These are phyloP conservation scores for Kalmanozyma brasiliensis DNA, from an alignment of 1,284 basidiomycete species.

Conservation along the genomic window DNA sequence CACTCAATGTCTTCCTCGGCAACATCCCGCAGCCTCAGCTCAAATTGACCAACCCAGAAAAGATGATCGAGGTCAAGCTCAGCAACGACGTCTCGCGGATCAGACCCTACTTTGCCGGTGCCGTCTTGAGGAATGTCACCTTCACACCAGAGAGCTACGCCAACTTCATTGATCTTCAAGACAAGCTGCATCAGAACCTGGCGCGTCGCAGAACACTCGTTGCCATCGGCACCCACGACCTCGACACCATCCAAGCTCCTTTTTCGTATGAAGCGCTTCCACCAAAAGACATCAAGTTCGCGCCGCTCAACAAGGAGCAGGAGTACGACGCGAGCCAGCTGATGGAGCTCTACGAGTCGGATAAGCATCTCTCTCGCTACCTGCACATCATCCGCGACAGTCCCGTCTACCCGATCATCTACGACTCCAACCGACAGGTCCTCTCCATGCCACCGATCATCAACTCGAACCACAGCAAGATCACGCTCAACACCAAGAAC, in stretches of 20 bases:
- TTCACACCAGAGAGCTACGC: slow-evolving; percentile 91
- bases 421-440: slow-evolving; percentile 85
- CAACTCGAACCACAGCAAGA: slow-evolving; percentile 80
- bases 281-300: slow-evolving; percentile 89
- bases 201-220: slow-evolving; percentile 90
- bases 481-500: slow-evolving; percentile 91
- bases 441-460: slow-evolving; percentile 95
- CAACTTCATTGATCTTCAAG: slow-evolving; percentile 95
- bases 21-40: slow-evolving; percentile 75
- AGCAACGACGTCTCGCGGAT: slow-evolving; percentile 71
- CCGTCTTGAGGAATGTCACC: slow-evolving; percentile 85
- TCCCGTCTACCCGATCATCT: slow-evolving; percentile 97
- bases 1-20: slow-evolving; percentile 85
- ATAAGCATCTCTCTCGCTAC: slow-evolving; percentile 89
- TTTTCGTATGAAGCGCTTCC: slow-evolving; percentile 91
- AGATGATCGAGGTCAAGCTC: slow-evolving; percentile 55
- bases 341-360: slow-evolving; percentile 76
- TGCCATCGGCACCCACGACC: slow-evolving; percentile 96
- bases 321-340: slow-evolving; percentile 69
- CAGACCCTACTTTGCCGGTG: slow-evolving; percentile 89
- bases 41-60: slow-evolving; percentile 46
- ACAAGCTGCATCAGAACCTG: slow-evolving; percentile 97
- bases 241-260: slow-evolving; percentile 86
- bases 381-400: slow-evolving; percentile 93
- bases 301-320: slow-evolving; percentile 83